These are phyloP conservation scores for Lyophyllum decastes DNA, from an alignment of 768 basidiomycete genomes.

Conservation along the genomic window DNA sequence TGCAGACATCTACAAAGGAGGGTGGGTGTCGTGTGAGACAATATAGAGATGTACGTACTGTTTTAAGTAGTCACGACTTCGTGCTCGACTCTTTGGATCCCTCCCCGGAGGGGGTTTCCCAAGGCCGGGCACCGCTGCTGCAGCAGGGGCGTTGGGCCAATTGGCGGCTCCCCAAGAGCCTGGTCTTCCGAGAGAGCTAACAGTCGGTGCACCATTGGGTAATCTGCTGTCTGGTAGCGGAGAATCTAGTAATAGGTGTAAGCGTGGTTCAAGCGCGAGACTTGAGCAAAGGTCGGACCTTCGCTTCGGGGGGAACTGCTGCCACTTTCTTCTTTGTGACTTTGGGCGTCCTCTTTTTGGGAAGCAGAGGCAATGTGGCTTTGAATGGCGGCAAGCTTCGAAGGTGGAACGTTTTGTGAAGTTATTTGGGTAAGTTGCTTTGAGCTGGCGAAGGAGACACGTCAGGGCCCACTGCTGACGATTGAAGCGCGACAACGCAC, in stretches of 20 bases:
- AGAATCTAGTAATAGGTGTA: constrained; percentile 51
- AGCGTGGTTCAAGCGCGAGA: constrained; percentile 7
- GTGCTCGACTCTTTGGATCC: constrained; percentile 94
- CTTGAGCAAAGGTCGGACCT: constrained; percentile 40
- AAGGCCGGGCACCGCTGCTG: constrained; percentile 45
- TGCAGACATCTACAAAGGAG: constrained; percentile 75
- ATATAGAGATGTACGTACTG: constrained; percentile 57
- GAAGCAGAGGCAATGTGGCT: constrained; percentile 46
- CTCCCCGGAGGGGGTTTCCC: constrained; percentile 79
- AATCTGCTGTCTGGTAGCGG: constrained; percentile 70
- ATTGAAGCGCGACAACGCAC: constrained; percentile 45
- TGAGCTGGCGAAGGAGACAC: constrained; percentile 52
- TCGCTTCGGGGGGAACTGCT: constrained; percentile 86
- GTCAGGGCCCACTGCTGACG: constrained; percentile 29
- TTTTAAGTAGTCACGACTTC: constrained; percentile 95
- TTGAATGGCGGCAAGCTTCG: constrained; percentile 68
- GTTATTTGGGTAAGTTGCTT: constrained; percentile 73
- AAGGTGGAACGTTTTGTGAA: constrained; percentile 58
- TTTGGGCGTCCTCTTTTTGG: constrained; percentile 72
- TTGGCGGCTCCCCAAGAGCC: constrained; percentile 59
- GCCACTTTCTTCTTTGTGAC: constrained; percentile 78
- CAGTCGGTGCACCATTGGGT: constrained; percentile 57
- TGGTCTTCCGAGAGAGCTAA: constrained; percentile 48
- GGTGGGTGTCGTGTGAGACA: constrained; percentile 7
- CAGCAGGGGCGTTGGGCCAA: constrained; percentile 46